These are phyloP conservation scores for Castanea mollissima DNA, from an alignment of 306 rosid genomes.

Conservation along the genomic window DNA sequence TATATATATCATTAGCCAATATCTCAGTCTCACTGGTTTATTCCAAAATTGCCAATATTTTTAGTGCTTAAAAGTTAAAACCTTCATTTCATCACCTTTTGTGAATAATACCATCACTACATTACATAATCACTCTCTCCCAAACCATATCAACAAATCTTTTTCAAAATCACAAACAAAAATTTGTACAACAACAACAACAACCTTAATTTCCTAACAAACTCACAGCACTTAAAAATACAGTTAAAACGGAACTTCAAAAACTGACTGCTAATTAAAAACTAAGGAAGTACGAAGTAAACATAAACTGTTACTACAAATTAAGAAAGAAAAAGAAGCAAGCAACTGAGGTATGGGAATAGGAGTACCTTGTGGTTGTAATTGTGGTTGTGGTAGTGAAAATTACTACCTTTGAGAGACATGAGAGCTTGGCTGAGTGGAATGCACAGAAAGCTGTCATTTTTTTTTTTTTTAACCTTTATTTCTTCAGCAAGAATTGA, in stretches of 20 bases:
- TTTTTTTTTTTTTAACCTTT: neutral
- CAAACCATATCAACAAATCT: neutral
- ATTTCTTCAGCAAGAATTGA: neutral
- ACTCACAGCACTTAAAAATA: no score
- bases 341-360: neutral
- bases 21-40: no score
- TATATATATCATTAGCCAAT: no score
- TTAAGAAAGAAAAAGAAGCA: no score
- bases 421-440: conserved; percentile 5
- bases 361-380: conserved; percentile 19
- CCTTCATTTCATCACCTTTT: neutral
- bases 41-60: no score
- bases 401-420: conserved; percentile 10
- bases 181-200: no score
- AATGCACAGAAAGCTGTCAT: conserved; percentile 28
- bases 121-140: neutral
- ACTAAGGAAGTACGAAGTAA: no score
- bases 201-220: no score
- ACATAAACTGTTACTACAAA: no score
- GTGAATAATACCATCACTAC: neutral
- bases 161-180: neutral
- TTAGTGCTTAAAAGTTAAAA: no score
- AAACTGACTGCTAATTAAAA: no score
- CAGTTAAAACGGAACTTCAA: no score
- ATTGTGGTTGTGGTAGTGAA: neutral